A percentile compares a stretch with the other conserved stretches of the same genome.
These are phyloP conservation scores for Eragrostis nindensis DNA, from an alignment of 176 grass and related monocot genomes.

Conservation along the genomic window DNA sequence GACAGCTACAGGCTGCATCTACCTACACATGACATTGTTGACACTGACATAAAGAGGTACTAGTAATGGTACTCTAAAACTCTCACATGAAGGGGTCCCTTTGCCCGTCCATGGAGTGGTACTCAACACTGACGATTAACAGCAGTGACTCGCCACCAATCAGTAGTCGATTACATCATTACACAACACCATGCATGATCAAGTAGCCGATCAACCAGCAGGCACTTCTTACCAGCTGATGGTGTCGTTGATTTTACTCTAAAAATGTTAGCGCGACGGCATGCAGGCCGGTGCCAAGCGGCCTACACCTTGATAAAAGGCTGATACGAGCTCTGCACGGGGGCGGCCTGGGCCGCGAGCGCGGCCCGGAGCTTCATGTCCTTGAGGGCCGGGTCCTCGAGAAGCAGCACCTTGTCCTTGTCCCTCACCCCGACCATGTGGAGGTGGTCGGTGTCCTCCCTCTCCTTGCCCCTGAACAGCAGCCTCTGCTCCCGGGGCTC, in stretches of 20 bases:
- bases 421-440: slow-evolving; percentile 95
- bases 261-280: background rate
- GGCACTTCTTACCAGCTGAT: background rate
- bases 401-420: slow-evolving; percentile 81
- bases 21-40: slow-evolving; percentile 12
- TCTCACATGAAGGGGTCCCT: slow-evolving; percentile 30
- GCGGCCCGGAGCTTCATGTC: slow-evolving; percentile 67
- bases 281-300: rapidly evolving
- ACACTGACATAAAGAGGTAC: background rate
- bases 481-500: slow-evolving; percentile 86
- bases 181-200: background rate
- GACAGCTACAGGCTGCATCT: background rate
- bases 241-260: background rate
- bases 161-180: background rate
- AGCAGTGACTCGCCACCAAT: background rate
- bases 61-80: background rate
- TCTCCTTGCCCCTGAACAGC: slow-evolving; percentile 90
- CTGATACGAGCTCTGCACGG: background rate
- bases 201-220: background rate
- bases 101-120: slow-evolving; percentile 42
- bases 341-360: background rate
- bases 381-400: slow-evolving; percentile 86
- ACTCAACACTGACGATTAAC: slow-evolving; percentile 3
- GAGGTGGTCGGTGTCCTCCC: slow-evolving; percentile 78
- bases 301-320: slow-evolving; percentile 36